phyloP scores from a whole-genome alignment of 2,329 filamentous ascomycete species.

The Exutisphaerella laricina region DNA sequence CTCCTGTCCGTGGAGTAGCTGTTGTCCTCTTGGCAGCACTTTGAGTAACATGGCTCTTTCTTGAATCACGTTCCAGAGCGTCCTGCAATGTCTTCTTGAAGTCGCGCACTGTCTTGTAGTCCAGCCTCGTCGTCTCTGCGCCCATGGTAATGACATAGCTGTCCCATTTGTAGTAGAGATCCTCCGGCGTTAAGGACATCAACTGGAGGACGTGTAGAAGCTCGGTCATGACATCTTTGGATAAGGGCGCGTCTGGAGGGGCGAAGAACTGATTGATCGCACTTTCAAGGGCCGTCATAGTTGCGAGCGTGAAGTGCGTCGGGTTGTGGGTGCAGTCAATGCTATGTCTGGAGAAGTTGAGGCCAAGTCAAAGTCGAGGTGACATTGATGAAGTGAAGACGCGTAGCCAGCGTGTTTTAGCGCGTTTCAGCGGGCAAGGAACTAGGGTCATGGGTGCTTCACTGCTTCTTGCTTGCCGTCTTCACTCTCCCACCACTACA shows the following conservation, averaged over 20 bases:
- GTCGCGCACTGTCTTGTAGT: conserved; percentile 64
- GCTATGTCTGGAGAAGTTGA: too few relatives aligned
- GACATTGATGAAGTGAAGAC: too few relatives aligned
- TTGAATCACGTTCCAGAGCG: conserved; percentile 68
- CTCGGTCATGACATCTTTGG: conserved; percentile 72
- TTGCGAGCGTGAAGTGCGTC: not conserved
- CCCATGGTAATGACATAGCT: conserved; percentile 96
- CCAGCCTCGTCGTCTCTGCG: conserved; percentile 65
- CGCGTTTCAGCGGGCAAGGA: too few relatives aligned
- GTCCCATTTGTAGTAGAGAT: conserved; percentile 98
- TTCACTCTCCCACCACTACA: too few relatives aligned
- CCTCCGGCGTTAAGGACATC: conserved; percentile 73
- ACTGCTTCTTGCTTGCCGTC: too few relatives aligned
- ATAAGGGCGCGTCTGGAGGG: conserved; percentile 49
- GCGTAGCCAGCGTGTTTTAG: too few relatives aligned
- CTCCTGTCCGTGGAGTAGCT: conserved; percentile 54
- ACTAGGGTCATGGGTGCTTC: too few relatives aligned
- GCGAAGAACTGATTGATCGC: conserved; percentile 58
- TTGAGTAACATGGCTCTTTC: conserved; percentile 53
- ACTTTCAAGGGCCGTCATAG: conserved; percentile 47
- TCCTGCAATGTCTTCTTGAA: conserved; percentile 88
- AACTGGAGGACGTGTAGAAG: conserved; percentile 80
- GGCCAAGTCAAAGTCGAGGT: too few relatives aligned
- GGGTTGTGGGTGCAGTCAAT: not conserved
- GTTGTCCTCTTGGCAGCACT: conserved; percentile 58